Conservation (phyloP, 345 rosid genomes). For the Triadica sebifera region DNA sequence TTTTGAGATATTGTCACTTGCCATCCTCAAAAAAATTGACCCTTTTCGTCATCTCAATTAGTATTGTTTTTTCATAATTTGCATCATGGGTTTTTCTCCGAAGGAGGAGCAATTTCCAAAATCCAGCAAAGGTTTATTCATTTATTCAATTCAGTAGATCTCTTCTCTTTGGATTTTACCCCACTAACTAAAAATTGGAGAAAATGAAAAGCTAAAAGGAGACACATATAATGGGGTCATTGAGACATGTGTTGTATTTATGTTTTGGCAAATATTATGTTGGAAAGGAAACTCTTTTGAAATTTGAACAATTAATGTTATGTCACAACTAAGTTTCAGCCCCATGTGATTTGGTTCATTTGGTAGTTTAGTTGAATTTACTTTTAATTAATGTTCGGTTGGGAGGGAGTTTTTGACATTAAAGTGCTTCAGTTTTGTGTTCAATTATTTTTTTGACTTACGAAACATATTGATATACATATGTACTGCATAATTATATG, state of each 20-base stretch:
- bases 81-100: neutral
- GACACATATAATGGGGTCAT: conserved; percentile 24
- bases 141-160: conserved; percentile 13
- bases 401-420: conserved; percentile 16
- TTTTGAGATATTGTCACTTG: conserved; percentile 24
- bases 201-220: conserved; percentile 6
- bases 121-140: neutral
- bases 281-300: neutral
- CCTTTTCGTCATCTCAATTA: too few relatives aligned
- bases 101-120: neutral
- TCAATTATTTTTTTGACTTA: too few relatives aligned
- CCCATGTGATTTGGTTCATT: conserved; percentile 14
- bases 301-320: neutral
- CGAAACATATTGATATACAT: too few relatives aligned
- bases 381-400: conserved; percentile 19
- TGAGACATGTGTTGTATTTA: conserved; percentile 32
- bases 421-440: neutral
- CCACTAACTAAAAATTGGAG: neutral
- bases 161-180: conserved; percentile 10
- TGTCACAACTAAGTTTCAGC: neutral
- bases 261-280: conserved; percentile 24
- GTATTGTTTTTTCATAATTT: too few relatives aligned
- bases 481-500: too few relatives aligned
- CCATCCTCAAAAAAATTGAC: neutral
- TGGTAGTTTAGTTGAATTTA: neutral